A percentile compares a stretch with the other conserved stretches of the same genome.
These are phyloP conservation scores for Heterococcus sp. DNA, from an alignment of 108 stramenopile species.

Conservation along the genomic window DNA sequence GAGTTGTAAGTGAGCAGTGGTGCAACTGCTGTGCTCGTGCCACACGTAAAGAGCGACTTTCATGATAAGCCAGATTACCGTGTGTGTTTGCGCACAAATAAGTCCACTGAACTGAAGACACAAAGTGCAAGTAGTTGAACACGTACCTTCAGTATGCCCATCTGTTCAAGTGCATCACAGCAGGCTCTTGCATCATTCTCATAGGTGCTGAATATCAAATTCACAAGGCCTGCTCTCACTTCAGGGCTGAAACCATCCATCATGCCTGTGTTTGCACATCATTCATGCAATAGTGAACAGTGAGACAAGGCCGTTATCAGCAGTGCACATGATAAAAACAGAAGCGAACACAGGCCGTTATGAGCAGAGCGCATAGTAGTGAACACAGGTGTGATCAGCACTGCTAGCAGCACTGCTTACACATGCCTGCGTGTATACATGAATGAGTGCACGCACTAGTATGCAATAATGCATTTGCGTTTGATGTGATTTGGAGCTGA, in stretches of 20 bases:
- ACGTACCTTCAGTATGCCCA: conserved; percentile 73
- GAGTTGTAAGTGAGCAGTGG: too few relatives aligned
- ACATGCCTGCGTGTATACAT: background rate
- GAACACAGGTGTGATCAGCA: background rate
- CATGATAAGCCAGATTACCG: too few relatives aligned
- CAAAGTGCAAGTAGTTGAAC: too few relatives aligned
- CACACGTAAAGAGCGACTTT: too few relatives aligned
- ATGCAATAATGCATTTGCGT: too few relatives aligned
- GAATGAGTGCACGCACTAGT: too few relatives aligned
- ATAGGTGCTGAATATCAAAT: conserved; percentile 54
- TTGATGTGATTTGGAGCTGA: too few relatives aligned
- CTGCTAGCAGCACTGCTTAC: background rate
- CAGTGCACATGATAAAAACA: background rate
- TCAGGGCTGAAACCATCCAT: conserved; percentile 74
- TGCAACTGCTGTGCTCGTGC: too few relatives aligned
- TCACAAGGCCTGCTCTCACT: conserved; percentile 3
- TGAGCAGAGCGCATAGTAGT: background rate
- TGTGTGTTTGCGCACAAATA: too few relatives aligned
- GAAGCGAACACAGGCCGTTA: too few relatives aligned
- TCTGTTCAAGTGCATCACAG: conserved; percentile 90
- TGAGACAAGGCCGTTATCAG: background rate
- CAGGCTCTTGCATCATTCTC: conserved; percentile 71
- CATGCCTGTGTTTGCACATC: conserved; percentile 60
- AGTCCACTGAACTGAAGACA: too few relatives aligned
- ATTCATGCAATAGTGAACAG: background rate